These are phyloP conservation scores for Litsea cubeba DNA, from an alignment of 164 flowering plant species.

Conservation along the genomic window DNA sequence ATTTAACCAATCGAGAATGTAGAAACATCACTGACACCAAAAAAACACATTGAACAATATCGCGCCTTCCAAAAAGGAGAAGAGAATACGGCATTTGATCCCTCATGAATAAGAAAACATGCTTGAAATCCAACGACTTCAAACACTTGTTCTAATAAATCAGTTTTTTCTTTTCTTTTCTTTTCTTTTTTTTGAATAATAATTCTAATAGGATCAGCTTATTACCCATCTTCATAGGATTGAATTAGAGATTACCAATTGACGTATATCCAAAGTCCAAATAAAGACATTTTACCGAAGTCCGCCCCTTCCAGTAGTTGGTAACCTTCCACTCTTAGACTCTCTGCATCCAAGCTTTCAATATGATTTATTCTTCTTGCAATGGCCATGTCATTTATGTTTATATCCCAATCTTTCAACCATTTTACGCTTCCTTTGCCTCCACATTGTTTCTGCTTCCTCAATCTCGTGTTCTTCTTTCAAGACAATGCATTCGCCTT, in stretches of 20 bases:
- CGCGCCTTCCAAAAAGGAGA: neutral
- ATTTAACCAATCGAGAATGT: neutral
- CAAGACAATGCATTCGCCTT: neutral
- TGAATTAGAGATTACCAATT: too few relatives aligned
- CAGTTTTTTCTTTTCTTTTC: too few relatives aligned
- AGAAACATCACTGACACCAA: neutral
- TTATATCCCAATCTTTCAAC: neutral
- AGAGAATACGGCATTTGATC: neutral
- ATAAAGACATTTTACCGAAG: too few relatives aligned
- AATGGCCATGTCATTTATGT: neutral
- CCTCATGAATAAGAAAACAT: neutral
- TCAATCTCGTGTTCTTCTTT: too few relatives aligned
- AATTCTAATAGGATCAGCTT: neutral
- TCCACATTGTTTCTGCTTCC: neutral
- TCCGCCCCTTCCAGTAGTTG: neutral
- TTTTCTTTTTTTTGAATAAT: too few relatives aligned
- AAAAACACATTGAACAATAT: neutral
- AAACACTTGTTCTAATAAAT: neutral
- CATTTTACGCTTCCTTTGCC: neutral
- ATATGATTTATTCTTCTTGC: neutral
- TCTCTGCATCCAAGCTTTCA: neutral
- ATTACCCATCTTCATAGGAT: too few relatives aligned
- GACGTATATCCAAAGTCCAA: too few relatives aligned
- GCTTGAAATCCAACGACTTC: neutral
- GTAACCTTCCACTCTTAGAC: neutral